Percentiles rank a stretch among this genome's conserved stretches.
phyloP scores from a whole-genome alignment of 805 yeast genomes.

The Alloascoidea africana region DNA sequence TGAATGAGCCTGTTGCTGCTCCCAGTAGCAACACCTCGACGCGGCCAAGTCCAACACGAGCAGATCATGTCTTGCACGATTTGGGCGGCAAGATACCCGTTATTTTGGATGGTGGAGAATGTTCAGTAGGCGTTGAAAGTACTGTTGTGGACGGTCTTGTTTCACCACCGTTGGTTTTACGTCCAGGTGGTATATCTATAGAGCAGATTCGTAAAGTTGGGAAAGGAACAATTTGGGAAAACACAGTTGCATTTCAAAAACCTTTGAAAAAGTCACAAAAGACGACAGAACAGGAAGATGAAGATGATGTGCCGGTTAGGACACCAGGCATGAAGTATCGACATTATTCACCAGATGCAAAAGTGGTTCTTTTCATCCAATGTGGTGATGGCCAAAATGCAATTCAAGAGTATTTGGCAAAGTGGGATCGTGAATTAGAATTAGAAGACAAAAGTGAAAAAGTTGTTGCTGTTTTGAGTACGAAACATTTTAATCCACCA shows the following conservation, averaged over 20 bases:
- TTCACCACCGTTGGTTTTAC: slow-evolving; percentile 68
- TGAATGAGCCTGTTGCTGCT: slow-evolving; percentile 89
- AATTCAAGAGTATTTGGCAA: background rate
- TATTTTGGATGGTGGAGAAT: slow-evolving; percentile 83
- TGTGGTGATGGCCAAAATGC: slow-evolving; percentile 26
- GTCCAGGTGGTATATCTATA: slow-evolving; percentile 88
- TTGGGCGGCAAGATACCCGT: slow-evolving; percentile 66
- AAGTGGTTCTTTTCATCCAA: slow-evolving; percentile 50
- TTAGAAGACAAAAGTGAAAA: slow-evolving; percentile 2
- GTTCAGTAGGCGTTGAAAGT: slow-evolving; percentile 82
- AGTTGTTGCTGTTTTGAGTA: slow-evolving; percentile 38
- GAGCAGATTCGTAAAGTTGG: slow-evolving; percentile 59
- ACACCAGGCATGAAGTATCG: slow-evolving; percentile 98
- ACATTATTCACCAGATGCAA: slow-evolving; percentile 87
- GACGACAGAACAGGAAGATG: slow-evolving; percentile 32
- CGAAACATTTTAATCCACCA: slow-evolving; percentile 19
- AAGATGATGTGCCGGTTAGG: slow-evolving; percentile 54
- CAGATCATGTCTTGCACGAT: slow-evolving; percentile 75
- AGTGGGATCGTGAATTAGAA: too few relatives aligned
- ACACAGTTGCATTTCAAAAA: slow-evolving; percentile 47
- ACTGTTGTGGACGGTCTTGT: slow-evolving; percentile 88
- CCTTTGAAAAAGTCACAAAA: background rate
- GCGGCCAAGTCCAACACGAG: slow-evolving; percentile 83
- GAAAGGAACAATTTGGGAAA: slow-evolving; percentile 53
- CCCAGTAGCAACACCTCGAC: slow-evolving; percentile 97